These are phyloP conservation scores for Brettanomyces custersianus DNA, from an alignment of 805 yeast genomes.

Conservation along the genomic window DNA sequence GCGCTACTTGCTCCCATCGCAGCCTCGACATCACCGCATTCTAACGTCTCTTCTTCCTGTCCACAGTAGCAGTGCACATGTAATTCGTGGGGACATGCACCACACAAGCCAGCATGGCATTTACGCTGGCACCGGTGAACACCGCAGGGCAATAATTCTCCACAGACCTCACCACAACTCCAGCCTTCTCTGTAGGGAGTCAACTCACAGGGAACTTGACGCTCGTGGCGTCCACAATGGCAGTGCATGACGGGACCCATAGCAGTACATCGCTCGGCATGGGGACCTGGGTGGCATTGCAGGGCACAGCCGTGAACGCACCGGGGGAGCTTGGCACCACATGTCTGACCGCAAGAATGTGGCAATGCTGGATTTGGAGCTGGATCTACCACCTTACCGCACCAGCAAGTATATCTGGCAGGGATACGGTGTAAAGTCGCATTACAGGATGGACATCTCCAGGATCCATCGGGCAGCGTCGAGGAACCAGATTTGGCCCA, in stretches of 20 bases:
- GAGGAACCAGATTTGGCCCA: slow-evolving; percentile 81
- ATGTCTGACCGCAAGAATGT: slow-evolving; percentile 84
- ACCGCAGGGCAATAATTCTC: slow-evolving; percentile 58
- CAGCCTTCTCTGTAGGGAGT: slow-evolving; percentile 64
- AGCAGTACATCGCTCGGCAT: slow-evolving; percentile 67
- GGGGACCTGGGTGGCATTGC: slow-evolving; percentile 86
- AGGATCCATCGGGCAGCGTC: slow-evolving; percentile 45
- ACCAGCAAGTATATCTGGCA: slow-evolving; percentile 71
- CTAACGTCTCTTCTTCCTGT: slow-evolving; percentile 29
- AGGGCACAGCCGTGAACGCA: slow-evolving; percentile 72
- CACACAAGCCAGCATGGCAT: slow-evolving; percentile 84
- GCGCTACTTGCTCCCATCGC: no score
- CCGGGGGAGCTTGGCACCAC: slow-evolving; percentile 42
- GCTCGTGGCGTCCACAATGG: slow-evolving; percentile 59
- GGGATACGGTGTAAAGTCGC: slow-evolving; percentile 39
- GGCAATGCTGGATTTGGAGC: slow-evolving; percentile 50
- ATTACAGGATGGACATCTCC: slow-evolving; percentile 88
- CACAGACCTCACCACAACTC: slow-evolving; percentile 58
- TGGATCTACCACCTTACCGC: slow-evolving; percentile 72
- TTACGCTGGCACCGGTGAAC: slow-evolving; percentile 50
- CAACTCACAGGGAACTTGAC: slow-evolving; percentile 63
- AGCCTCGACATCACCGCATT: slow-evolving; percentile 32
- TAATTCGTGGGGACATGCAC: slow-evolving; percentile 48
- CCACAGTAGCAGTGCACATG: slow-evolving; percentile 72
- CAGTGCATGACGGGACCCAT: slow-evolving; percentile 65